Evolutionary conservation across 495 filamentous ascomycete species (phyloP), one percentile per base, ranked within the genome.

Genomic region (Daldinia grandis): DNA sequence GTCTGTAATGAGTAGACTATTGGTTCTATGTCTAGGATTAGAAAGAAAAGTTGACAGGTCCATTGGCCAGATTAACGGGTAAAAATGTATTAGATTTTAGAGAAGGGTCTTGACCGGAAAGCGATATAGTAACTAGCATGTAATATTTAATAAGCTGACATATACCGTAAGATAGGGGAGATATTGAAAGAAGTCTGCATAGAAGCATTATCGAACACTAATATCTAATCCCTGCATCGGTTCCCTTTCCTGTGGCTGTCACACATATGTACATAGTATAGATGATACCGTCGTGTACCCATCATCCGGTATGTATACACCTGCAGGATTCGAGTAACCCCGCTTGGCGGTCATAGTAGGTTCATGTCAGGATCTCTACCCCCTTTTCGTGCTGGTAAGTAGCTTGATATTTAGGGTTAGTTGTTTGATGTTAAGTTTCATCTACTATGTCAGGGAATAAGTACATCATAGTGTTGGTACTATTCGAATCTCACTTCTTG

Each of bases 181-280:
- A 47, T 47, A 9, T 12, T 19, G 8, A 24, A 31, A 40, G 65
- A 68, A 73, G 50, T 42, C 69, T 73, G 70, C 65, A 73, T 72
- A 60, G 64, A 72, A 72, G 69, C 60, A 62, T 65, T 60, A 28
- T 49, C 58, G 60, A 72, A 72, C 55, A 55, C 50, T 47, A 30
- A 59, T 30, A 44, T 35, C 28, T 37, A 37, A 47, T 47, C 17
- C 9, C 61, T 27, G 19, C 21, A 49, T 64, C 30, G 42, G 37
- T 61, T 60, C 51, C 61, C 64, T 67, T 67, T n/a, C 47, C 63
- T 33, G 17, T 14, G 47, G 31, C 27, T 67, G 24, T 51, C 50
- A 64, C n/a, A n/a, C n/a, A n/a, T n/a, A n/a, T n/a, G n/a, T n/a
- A n/a, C n/a, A n/a, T n/a, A n/a, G n/a, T 65, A 56, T 50, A 57